phyloP scores from a whole-genome alignment of 257 asterid species.

The Agastache rugosa region DNA sequence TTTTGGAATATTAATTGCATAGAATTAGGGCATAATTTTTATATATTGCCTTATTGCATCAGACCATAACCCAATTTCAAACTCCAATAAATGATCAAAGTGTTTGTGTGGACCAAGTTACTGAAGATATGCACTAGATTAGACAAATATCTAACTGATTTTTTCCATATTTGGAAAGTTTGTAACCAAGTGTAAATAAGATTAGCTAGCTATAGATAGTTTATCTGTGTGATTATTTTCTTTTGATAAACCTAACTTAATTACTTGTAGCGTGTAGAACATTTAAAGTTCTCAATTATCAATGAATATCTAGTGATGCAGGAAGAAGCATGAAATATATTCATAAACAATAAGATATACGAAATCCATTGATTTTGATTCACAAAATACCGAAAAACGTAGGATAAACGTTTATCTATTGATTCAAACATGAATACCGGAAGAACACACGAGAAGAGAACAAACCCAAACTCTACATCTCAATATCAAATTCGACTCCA shows the following conservation, averaged over 20 bases:
- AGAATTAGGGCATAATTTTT: not conserved
- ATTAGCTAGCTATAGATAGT: not conserved
- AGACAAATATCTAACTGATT: conserved; percentile 23
- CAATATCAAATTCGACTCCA: too few relatives aligned
- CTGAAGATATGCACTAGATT: conserved; percentile 1
- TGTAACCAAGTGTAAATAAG: conserved; percentile 20
- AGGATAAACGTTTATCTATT: too few relatives aligned
- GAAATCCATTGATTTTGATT: too few relatives aligned
- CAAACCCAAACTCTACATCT: too few relatives aligned
- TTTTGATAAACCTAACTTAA: conserved; percentile 15
- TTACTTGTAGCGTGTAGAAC: conserved; percentile 14
- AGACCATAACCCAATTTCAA: conserved; percentile 10
- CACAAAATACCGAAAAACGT: too few relatives aligned
- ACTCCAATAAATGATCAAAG: not conserved
- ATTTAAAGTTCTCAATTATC: not conserved
- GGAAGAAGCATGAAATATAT: too few relatives aligned
- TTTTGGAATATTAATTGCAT: too few relatives aligned
- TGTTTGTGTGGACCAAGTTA: conserved; percentile 28
- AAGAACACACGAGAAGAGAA: too few relatives aligned
- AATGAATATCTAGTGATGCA: not conserved
- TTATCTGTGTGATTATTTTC: not conserved
- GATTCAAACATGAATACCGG: too few relatives aligned
- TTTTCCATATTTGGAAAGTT: conserved; percentile 28
- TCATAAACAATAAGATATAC: too few relatives aligned
- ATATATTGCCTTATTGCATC: conserved; percentile 19